Conservation (phyloP, 208 protist genomes). For the Novymonas esmeraldas region DNA sequence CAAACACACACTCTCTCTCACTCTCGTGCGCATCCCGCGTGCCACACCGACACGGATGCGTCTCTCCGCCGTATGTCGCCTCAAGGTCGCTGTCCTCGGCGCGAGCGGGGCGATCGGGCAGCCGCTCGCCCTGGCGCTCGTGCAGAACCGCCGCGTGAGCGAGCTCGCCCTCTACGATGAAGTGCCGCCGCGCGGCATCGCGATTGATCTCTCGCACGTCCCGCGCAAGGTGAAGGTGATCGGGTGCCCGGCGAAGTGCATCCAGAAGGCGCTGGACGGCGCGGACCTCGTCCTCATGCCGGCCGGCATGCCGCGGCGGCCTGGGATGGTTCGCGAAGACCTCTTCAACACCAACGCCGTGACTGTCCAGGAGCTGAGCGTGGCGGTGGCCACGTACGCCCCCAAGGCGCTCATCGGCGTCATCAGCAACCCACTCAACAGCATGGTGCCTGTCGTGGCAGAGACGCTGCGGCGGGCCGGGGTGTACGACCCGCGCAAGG, state of each 20-base stretch:
- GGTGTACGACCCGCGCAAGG: slow-evolving; percentile 77
- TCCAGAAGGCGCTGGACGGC: slow-evolving; percentile 74
- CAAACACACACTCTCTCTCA: no score
- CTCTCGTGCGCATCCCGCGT: no score
- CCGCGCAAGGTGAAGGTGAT: slow-evolving; percentile 77
- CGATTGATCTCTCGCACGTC: slow-evolving; percentile 90
- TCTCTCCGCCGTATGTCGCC: neutral
- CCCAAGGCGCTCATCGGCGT: slow-evolving; percentile 87
- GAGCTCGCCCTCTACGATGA: slow-evolving; percentile 90
- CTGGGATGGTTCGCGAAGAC: slow-evolving; percentile 95
- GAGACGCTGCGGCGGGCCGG: slow-evolving; percentile 82
- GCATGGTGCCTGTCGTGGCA: slow-evolving; percentile 90
- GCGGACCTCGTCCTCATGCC: slow-evolving; percentile 93
- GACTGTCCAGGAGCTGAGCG: slow-evolving; percentile 82
- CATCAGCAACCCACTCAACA: slow-evolving; percentile 96
- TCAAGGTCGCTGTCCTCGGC: slow-evolving; percentile 91
- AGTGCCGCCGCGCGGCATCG: slow-evolving; percentile 71
- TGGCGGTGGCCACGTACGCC: slow-evolving; percentile 70
- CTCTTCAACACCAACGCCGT: slow-evolving; percentile 95
- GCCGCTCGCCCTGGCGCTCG: slow-evolving; percentile 94
- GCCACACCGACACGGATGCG: no score
- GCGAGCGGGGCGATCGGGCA: slow-evolving; percentile 96
- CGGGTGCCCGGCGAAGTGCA: slow-evolving; percentile 59
- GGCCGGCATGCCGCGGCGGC: slow-evolving; percentile 96
- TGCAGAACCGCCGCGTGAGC: slow-evolving; percentile 74